Base-by-base conservation (phyloP, 306 rosid genomes). In the Citrullus mucosospermus region DNA sequence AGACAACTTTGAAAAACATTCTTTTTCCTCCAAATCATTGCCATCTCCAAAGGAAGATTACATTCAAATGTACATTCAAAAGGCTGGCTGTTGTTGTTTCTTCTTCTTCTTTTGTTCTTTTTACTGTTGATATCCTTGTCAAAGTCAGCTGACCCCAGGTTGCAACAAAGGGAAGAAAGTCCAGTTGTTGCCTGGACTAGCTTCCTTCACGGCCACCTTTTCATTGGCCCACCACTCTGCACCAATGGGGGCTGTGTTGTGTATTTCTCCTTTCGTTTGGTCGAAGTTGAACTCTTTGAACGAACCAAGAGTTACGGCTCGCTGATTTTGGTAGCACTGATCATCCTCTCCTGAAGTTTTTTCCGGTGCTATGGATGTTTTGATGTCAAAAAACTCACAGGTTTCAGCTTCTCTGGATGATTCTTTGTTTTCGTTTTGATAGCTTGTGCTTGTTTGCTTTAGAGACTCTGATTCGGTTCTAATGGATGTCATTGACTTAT, bases 211-310 rank as follows among this genome's bases (percentile, higher is more conserved):
- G 39, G 51, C 80, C 61, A 60, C 85, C 81, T 82, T 90, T 77
- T 80, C 85, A 82, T 86, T 86, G 57, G 81, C 79, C 98, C 98
- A 91, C 98, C 98, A 93, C 43, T 86, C 90, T 3, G 96, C 67
- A 82, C 91, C 89, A 55, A 84, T 83, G 70, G 85, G 44, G 15
- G 92, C 59, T 72, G 90, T 83, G 60, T 69, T 82, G 22, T 88
- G 82, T 60, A 65, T 86, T 72, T 88, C 96, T 9, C 89, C 87
- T 83, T 92, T 91, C 38, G 91, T 88, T 87, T 78, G 87, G 85
- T 92, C 96, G 79, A 95, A 95, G 84, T 85, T 92, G 86, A 95
- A 95, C 77, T 95, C 98, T 83, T 95, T 92, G 55, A 88, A 82
- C 6, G 97, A 88, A 30, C 92, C 86, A 9, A 88, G 88, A 28